Percentiles rank a stretch among this genome's conserved stretches.
Conservation (phyloP, 192 early-diverging fungal genomes). For the Umbelopsis sp. region DNA sequence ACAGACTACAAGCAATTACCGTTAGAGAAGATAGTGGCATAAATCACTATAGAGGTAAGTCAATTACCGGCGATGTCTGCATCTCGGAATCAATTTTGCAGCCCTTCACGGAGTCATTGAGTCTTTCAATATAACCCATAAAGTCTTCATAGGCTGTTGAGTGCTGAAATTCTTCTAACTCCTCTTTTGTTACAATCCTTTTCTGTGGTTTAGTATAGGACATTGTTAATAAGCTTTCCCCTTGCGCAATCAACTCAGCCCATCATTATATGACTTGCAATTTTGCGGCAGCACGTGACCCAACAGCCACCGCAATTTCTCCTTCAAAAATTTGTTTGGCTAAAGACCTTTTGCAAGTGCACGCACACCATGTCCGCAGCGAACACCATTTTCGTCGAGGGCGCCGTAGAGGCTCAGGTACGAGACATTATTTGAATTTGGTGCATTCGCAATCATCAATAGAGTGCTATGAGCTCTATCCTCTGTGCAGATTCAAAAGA, state of each 20-base stretch:
- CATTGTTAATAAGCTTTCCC: constrained; percentile 19
- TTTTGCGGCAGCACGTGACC: constrained; percentile 1
- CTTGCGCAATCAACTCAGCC: no score
- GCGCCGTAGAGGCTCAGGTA: constrained; percentile 35
- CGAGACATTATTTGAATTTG: neutral
- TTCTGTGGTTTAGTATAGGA: constrained; percentile 41
- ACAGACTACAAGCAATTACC: constrained; percentile 40
- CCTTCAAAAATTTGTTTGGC: constrained; percentile 18
- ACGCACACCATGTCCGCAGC: constrained; percentile 40
- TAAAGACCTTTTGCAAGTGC: neutral
- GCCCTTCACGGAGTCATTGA: constrained; percentile 79
- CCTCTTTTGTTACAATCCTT: constrained; percentile 83
- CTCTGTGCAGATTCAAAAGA: neutral
- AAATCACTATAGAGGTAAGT: neutral
- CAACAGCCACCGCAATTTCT: constrained; percentile 4
- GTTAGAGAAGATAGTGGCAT: neutral
- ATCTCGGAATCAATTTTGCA: constrained; percentile 56
- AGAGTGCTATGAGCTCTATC: constrained; percentile 2
- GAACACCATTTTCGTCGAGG: constrained; percentile 52
- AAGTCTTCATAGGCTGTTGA: constrained; percentile 66
- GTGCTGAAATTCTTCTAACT: constrained; percentile 76
- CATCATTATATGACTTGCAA: no score
- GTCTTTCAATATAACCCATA: constrained; percentile 67
- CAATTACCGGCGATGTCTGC: constrained; percentile 54
- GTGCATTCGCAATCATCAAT: neutral